Base-by-base conservation (phyloP, 345 rosid species). In the Atalantia buxifolia region DNA sequence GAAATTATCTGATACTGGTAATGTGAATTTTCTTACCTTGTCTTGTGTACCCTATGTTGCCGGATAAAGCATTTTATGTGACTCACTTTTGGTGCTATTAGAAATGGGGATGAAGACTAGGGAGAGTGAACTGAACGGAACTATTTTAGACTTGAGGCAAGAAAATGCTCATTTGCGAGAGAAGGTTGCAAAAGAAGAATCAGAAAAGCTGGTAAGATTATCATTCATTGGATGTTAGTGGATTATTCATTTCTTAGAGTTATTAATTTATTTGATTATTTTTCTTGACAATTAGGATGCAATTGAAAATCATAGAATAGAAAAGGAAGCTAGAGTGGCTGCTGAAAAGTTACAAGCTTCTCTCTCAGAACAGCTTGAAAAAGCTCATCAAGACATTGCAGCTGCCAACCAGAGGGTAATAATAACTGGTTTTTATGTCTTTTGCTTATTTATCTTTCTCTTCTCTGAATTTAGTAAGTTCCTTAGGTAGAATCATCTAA, bases 321-420 rank as follows among this genome's bases (percentile, higher is more conserved):
- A 96, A 80, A 85, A 80, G 38, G 91, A 91, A 84, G 91, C 86
- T 64, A 79, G 97, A 83, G 81, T 86, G 78, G 79, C 89, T 61
- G 85, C 84, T 72, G 99, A 92, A 81, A 93, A 81, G 83, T 65
- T 81, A 45, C 84, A 81, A 81, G 90, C 84, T 76, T 88, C 94
- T 85, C 86, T 94, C 24, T 50, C 85, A 9, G 95, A 84, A 75
- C 95, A 89, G 78, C 91, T 92, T 53, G 92, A 85, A 71, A 91
- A 86, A 85, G 86, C 88, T 18, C 87, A 87, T 68, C 90, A 89
- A 72, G 98, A 96, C 73, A 89, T 87, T 77, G 60, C 80, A 66
- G 91, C 80, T 71, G 94, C 92, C 55, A 89, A 88, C 85, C 87
- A 88, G 59, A 90, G 85, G 95, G 99, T 96, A 89, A 71, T 62